phyloP scores from a whole-genome alignment of 1,139 yeast species.

The Suhomyces yuchorum region DNA sequence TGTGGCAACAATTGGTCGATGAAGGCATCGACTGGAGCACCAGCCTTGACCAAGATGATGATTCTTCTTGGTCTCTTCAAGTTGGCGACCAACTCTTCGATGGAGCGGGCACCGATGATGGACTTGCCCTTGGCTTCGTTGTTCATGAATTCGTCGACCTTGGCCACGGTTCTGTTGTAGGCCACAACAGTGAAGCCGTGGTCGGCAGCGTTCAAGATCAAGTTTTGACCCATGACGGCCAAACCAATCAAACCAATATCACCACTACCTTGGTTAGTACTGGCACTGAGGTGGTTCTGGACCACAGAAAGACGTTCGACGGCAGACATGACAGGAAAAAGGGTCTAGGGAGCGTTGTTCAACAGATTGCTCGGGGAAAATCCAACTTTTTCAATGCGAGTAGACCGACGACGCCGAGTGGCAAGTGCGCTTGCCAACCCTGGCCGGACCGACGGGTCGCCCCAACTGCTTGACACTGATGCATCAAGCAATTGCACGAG shows the following conservation, averaged over 20 bases:
- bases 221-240: constrained; percentile 99
- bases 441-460: not conserved
- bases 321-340: not conserved
- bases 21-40: constrained; percentile 90
- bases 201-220: constrained; percentile 97
- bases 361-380: not conserved
- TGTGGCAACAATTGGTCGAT: constrained; percentile 85
- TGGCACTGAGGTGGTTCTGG: constrained; percentile 19
- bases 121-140: constrained; percentile 94
- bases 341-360: not conserved
- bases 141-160: constrained; percentile 89
- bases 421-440: not conserved
- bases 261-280: constrained; percentile 57
- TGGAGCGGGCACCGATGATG: constrained; percentile 92
- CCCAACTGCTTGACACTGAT: not conserved
- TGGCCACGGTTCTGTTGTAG: constrained; percentile 94
- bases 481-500: not conserved
- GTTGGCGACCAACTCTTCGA: constrained; percentile 83
- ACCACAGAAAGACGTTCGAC: constrained; percentile 14
- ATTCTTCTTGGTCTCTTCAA: constrained; percentile 97
- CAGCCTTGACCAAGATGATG: constrained; percentile 94
- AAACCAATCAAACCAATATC: constrained; percentile 98
- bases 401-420: not conserved
- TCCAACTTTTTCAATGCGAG: not conserved
- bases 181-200: constrained; percentile 97